Base-by-base conservation (phyloP, 2,329 filamentous ascomycete genomes). In the Fusarium circinatum region DNA sequence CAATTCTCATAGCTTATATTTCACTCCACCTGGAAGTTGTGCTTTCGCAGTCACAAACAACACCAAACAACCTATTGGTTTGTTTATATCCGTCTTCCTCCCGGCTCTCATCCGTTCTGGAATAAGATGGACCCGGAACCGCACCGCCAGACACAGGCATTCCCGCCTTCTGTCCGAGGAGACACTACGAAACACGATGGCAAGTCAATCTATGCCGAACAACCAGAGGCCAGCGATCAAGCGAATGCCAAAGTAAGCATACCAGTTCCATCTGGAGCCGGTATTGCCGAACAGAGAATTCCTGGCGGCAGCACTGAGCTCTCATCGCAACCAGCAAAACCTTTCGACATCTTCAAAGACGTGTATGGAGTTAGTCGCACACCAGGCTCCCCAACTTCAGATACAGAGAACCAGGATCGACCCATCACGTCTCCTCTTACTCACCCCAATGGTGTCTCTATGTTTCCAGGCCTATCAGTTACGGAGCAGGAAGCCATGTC, bases 361-460 rank as follows among this genome's bases (percentile, higher is more conserved):
- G 54, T 47, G 34, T 26, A 52, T 20, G 48, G 38, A 49, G 30
- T 47, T 32, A 64, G 66, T 52, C 67, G 61, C 34, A 36, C 28
- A 48, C 48, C 61, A 44, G 38, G 60, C 22, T 49, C 56, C 38
- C 62, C 65, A 32, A 32, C 42, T 24, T 57, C 45, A 28, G 51
- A 47, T 13, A 39, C 55, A 14, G 36, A 67, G 24, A 58, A n/a
- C 15, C 57, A 56, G 38, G 28, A 61, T 36, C 69, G 55, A 48
- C 67, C 74, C 10, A 49, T 80, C 9, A 68, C 74, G 11, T 75
- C 77, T 13, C 81, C 79, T n/a, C 70, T 84, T 60, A 82, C 78
- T 1, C 82, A 84, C 55, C 83, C 82, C 20, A 84, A 84, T 51
- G 82, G 83, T 9, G 47, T 78, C 13, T 78, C 76, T 24, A 83